Evolutionary conservation across 257 asterid species (phyloP).

Genomic region (Jasminum sambac): DNA sequence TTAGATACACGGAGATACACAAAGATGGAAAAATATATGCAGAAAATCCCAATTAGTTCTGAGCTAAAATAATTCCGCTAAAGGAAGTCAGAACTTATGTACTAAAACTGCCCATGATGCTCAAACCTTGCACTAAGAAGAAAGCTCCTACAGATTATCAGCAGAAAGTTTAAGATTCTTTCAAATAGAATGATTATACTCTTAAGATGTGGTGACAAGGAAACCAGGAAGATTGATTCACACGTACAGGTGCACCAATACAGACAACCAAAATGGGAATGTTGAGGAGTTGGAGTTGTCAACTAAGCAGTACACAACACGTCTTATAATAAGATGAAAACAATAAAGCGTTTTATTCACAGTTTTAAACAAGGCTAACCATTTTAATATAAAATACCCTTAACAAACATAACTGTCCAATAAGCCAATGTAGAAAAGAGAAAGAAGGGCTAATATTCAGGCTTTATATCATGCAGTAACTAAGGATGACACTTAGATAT

Average conservation of each 20-base stretch:
- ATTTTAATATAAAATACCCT: background rate
- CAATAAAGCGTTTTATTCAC: background rate
- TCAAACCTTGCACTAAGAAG: slow-evolving; percentile 3
- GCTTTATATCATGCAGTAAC: slow-evolving; percentile 9
- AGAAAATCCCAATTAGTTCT: background rate
- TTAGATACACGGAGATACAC: background rate
- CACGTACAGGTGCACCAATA: background rate
- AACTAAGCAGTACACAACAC: no score
- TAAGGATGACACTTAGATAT: slow-evolving; percentile 8
- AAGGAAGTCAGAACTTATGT: background rate
- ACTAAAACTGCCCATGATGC: background rate
- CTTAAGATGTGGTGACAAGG: background rate
- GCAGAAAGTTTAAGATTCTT: slow-evolving; percentile 5
- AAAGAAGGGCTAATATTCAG: slow-evolving; percentile 2
- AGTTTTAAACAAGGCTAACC: background rate
- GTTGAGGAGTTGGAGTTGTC: background rate
- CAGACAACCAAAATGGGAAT: slow-evolving; percentile 13
- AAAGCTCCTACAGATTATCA: background rate
- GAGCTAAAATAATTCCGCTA: background rate
- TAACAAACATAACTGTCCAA: background rate
- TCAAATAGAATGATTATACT: no score
- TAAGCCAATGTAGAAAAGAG: slow-evolving; percentile 7
- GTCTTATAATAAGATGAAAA: no score
- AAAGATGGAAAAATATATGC: background rate
- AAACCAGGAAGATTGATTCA: background rate